Conservation (phyloP, 2,329 filamentous ascomycete species). For the Alternaria hordeiaustralica region DNA sequence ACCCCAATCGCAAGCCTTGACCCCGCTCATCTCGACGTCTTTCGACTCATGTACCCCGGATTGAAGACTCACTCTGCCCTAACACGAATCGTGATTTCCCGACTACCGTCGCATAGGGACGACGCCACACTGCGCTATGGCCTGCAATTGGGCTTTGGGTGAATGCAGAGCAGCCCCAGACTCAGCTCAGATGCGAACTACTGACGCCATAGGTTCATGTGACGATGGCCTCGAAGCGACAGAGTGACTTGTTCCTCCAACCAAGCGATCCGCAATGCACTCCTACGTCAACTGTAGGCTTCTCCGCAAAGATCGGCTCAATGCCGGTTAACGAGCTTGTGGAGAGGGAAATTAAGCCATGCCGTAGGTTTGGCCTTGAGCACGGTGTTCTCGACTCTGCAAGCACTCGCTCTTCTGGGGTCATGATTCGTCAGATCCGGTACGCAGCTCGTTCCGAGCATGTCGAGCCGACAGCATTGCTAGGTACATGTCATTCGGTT, state of each 20-base stretch:
- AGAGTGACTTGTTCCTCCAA: background rate
- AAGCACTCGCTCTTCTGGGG: background rate
- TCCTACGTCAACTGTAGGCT: background rate
- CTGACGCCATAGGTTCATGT: conserved; percentile 10
- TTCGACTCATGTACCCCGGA: conserved; percentile 5
- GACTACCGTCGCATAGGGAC: background rate
- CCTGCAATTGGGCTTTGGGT: conserved; percentile 8
- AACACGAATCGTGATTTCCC: conserved; percentile 13
- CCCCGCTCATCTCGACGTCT: background rate
- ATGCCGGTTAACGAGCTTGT: background rate
- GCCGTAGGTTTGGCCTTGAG: background rate
- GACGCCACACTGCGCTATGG: conserved; percentile 1
- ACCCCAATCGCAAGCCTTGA: conserved; percentile 8
- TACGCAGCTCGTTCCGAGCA: background rate
- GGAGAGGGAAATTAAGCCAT: background rate
- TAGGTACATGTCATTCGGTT: background rate
- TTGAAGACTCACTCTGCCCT: background rate
- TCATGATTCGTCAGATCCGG: background rate
- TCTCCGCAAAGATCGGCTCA: background rate
- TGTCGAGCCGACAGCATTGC: background rate
- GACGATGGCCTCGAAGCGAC: conserved; percentile 3
- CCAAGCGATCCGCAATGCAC: background rate
- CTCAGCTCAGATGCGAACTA: background rate
- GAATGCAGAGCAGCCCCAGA: background rate
- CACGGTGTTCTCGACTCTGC: background rate